A percentile compares a stretch with the other conserved stretches of the same genome.
Evolutionary conservation across 2,329 filamentous ascomycete genomes (phyloP).

Genomic region (Immersiporthe knoxdaviesiana): DNA sequence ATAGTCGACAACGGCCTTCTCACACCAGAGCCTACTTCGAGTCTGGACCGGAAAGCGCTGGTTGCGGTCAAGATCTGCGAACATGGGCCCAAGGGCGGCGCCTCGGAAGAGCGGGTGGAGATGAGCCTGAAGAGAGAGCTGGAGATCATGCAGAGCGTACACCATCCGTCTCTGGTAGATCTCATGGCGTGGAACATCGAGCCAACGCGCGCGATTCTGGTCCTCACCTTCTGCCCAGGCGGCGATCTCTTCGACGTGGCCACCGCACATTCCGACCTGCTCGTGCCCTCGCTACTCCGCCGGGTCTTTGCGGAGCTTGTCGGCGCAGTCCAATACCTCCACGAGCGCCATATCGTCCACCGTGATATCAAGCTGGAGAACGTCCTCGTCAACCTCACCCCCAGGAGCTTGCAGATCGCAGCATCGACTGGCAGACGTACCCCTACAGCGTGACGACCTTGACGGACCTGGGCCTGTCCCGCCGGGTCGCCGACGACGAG

Average conservation of each 20-base stretch:
- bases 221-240: conserved; percentile 89
- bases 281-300: conserved; percentile 72
- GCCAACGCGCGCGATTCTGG: conserved; percentile 77
- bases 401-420: conserved; percentile 64
- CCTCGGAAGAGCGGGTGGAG: conserved; percentile 90
- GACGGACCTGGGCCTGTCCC: conserved; percentile 87
- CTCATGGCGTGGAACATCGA: conserved; percentile 91
- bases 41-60: conserved; percentile 72
- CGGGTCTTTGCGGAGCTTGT: conserved; percentile 91
- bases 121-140: conserved; percentile 93
- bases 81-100: conserved; percentile 89
- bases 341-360: conserved; percentile 85
- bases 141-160: conserved; percentile 86
- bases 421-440: conserved; percentile 72
- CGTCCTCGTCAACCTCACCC: conserved; percentile 85
- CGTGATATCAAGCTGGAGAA: conserved; percentile 95
- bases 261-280: conserved; percentile 67
- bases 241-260: conserved; percentile 95
- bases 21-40: conserved; percentile 38
- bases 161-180: conserved; percentile 87
- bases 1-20: conserved; percentile 37
- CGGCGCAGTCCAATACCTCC: conserved; percentile 82
- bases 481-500: conserved; percentile 82
- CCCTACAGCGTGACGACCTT: conserved; percentile 84
- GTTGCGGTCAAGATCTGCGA: conserved; percentile 96